Evolutionary conservation across 2,329 filamentous ascomycete species (phyloP), one percentile per base, ranked within the genome.

Genomic region (Colletotrichum agaves): DNA sequence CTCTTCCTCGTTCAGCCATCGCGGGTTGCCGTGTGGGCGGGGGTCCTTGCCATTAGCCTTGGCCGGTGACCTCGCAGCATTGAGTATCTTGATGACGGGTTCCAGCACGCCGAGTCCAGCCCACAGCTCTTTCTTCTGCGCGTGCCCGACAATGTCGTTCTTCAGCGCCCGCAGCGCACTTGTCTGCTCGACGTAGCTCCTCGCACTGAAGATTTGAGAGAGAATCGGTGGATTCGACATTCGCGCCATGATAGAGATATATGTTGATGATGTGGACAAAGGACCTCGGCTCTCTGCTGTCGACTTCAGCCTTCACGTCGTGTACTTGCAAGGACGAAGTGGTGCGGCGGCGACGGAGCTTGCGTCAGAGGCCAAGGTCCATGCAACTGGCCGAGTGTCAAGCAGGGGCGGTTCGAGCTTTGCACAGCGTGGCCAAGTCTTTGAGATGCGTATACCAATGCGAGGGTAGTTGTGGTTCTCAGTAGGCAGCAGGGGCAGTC

Each of bases 101-200:
- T 88, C 85, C 52, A 96, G 79, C 31, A 93, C 83, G 17, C 94
- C 94, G 61, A 88, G 81, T 65, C 83, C 84, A 44, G 98, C 85
- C 83, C 91, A 94, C 63, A 88, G 80, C 79, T 95, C 91, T 80
- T 99, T 99, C 77, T 91, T 90, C 78, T 95, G 90, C 37, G 91
- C 86, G 78, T 98, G 93, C 23, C 96, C 96, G 68, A 97, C 89
- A 53, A 97, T 87, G 70, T 96, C 92, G 78, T 97, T 96, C 82
- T 97, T 98, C 33, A 99, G 82, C 46, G 85, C 83, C 71, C 90
- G 88, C 49, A 98, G 84, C 56, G 90, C 87, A 27, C 84, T 81
- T 44, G 87, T 81, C 73, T 87, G 86, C 70, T 90, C 86, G 21
- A 79, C 71, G 52, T 80, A 76, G 39, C 80, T 83, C 70, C 81